A percentile compares a stretch with the other conserved stretches of the same genome.
These are phyloP conservation scores for Umbilicus rupestris DNA, from an alignment of 164 flowering plant species.

Conservation along the genomic window DNA sequence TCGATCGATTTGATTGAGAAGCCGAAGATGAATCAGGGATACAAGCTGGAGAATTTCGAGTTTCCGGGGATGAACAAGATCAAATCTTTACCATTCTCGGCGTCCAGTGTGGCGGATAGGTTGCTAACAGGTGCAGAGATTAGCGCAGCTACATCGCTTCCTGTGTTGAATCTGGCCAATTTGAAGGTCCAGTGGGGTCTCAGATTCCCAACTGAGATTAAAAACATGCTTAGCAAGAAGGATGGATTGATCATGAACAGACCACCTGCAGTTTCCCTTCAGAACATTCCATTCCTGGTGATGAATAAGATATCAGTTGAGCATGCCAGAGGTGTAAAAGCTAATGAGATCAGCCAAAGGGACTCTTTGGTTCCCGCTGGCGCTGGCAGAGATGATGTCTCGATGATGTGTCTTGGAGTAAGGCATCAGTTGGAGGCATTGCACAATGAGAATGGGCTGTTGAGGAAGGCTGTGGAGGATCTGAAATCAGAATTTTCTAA, in stretches of 20 bases:
- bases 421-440: constrained; percentile 43
- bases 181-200: constrained; percentile 21
- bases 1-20: constrained; percentile 12
- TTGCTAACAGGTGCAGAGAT: constrained; percentile 37
- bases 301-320: constrained; percentile 64
- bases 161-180: constrained; percentile 32
- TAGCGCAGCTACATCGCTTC: constrained; percentile 45
- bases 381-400: constrained; percentile 20
- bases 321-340: constrained; percentile 31
- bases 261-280: constrained; percentile 21
- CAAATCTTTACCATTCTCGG: constrained; percentile 6
- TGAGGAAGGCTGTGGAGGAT: constrained; percentile 51
- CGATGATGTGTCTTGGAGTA: constrained; percentile 26
- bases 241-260: constrained; percentile 14
- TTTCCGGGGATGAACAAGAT: constrained; percentile 14
- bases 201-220: constrained; percentile 35
- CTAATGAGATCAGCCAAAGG: background rate
- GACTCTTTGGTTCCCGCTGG: background rate
- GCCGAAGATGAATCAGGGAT: background rate
- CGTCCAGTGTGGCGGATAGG: constrained; percentile 13
- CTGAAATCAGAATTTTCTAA: constrained; percentile 25
- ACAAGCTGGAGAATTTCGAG: background rate
- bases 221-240: constrained; percentile 3
- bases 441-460: constrained; percentile 33
- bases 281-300: constrained; percentile 47